phyloP scores from a whole-genome alignment of 2,329 filamentous ascomycete genomes.

The Pseudogymnoascus sp. region DNA sequence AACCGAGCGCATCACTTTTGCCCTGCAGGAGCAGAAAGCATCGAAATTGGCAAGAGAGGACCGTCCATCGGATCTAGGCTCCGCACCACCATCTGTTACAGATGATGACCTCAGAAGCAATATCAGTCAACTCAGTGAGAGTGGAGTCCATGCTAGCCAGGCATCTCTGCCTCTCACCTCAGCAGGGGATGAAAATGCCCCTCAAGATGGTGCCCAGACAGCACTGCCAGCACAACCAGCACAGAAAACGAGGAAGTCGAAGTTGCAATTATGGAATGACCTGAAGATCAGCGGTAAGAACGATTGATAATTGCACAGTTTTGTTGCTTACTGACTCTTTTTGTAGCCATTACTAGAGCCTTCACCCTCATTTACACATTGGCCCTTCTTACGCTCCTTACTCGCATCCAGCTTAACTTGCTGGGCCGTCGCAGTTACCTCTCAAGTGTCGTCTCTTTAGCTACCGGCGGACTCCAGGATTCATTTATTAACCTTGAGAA shows the following conservation, averaged over 20 bases:
- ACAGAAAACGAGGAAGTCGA: constrained; percentile 61
- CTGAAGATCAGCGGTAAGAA: constrained; percentile 85
- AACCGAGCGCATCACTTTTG: constrained; percentile 85
- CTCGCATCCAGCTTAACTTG: constrained; percentile 91
- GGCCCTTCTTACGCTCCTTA: constrained; percentile 81
- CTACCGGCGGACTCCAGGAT: constrained; percentile 61
- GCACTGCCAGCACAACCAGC: constrained; percentile 18
- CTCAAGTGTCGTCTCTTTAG: constrained; percentile 86
- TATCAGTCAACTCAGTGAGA: constrained; percentile 68
- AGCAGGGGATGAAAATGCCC: constrained; percentile 29
- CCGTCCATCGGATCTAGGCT: constrained; percentile 35
- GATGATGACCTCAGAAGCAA: constrained; percentile 79
- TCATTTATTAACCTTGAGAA: constrained; percentile 74
- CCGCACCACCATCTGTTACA: constrained; percentile 51
- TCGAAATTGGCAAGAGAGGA: constrained; percentile 54
- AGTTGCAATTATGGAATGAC: constrained; percentile 94
- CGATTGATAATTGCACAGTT: constrained; percentile 9
- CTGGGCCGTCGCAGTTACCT: constrained; percentile 92
- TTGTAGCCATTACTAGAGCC: constrained; percentile 73
- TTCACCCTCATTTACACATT: constrained; percentile 91
- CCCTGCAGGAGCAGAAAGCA: constrained; percentile 88
- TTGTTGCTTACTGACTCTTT: constrained; percentile 5
- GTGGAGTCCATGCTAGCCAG: constrained; percentile 77
- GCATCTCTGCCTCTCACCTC: constrained; percentile 48
- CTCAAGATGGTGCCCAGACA: constrained; percentile 33